These are phyloP conservation scores for Cystobasidiaceae sp. DNA, from an alignment of 1,284 basidiomycete genomes.

Conservation along the genomic window DNA sequence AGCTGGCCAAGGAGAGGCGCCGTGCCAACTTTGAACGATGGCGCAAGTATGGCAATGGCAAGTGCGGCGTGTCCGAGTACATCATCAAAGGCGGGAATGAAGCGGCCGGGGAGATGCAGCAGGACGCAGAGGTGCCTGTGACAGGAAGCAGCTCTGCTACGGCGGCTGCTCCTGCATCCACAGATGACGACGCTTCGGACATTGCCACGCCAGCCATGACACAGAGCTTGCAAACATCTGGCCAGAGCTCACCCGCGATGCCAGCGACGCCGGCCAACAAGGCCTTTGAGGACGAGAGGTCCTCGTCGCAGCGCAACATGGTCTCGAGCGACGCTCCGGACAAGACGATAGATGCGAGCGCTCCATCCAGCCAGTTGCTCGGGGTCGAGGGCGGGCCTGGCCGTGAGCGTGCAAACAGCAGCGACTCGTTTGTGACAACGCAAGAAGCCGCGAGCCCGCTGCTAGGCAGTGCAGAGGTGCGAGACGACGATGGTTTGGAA, in stretches of 20 bases:
- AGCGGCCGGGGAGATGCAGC: background rate
- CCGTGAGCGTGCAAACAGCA: background rate
- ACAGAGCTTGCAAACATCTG: background rate
- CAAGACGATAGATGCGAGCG: background rate
- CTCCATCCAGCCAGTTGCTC: background rate
- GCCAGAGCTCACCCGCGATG: background rate
- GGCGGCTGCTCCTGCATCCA: background rate
- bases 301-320: no score
- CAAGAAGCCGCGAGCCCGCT: background rate
- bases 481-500: background rate
- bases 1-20: conserved; percentile 41
- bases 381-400: background rate
- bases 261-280: background rate
- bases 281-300: background rate
- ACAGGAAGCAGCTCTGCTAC: background rate
- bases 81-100: conserved; percentile 44
- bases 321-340: no score
- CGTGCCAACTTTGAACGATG: conserved; percentile 45
- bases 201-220: background rate
- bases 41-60: conserved; percentile 41
- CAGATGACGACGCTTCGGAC: background rate
- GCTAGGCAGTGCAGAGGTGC: background rate
- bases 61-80: conserved; percentile 46
- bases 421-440: conserved; percentile 24
- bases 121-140: background rate